Evolutionary conservation across 2,329 filamentous ascomycete species (phyloP).

Genomic region (Ophiostoma novo-ulmi): DNA sequence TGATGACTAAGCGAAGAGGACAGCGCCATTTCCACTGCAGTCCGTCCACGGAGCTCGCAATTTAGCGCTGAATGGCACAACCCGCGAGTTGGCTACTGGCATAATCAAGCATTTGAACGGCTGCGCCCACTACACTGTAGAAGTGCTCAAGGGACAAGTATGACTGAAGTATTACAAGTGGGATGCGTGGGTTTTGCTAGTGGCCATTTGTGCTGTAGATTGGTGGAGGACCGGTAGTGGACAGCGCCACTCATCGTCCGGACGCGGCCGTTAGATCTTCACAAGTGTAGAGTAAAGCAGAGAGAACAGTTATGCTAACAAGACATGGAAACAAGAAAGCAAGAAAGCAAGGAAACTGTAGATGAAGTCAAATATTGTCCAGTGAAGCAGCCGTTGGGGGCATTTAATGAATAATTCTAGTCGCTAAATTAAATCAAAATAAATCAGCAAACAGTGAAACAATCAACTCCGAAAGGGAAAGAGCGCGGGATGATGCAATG

Average conservation of each 20-base stretch:
- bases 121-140: too few species aligned
- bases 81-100: not conserved
- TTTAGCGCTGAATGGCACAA: conserved; percentile 7
- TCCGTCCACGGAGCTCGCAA: not conserved
- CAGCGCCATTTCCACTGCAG: not conserved
- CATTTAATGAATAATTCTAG: not conserved
- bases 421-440: not conserved
- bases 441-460: not conserved
- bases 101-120: too few species aligned
- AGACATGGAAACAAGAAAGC: too few species aligned
- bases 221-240: not conserved
- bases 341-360: not conserved
- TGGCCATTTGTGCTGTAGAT: not conserved
- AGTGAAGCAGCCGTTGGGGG: not conserved
- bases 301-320: too few species aligned
- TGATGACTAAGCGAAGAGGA: not conserved
- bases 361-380: not conserved
- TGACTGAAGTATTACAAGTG: not conserved
- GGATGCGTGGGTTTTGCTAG: conserved; percentile 3
- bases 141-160: not conserved
- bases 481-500: conserved; percentile 9
- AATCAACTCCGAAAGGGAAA: not conserved
- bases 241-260: not conserved
- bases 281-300: too few species aligned
- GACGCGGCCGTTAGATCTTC: conserved; percentile 7